phyloP scores from a whole-genome alignment of 129 eudicot species.

The Heracleum sosnowskyi region DNA sequence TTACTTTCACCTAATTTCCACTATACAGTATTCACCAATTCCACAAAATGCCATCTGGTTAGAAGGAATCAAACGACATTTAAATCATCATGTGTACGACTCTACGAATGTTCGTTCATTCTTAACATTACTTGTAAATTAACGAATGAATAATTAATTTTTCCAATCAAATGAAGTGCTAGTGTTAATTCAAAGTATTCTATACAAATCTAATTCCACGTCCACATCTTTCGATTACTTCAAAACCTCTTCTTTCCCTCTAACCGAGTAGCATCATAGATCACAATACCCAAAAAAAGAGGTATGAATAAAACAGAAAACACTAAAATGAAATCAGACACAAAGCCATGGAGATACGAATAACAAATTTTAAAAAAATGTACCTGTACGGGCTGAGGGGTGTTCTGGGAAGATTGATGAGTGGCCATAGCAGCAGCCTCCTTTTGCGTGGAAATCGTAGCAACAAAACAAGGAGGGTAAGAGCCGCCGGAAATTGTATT shows the following conservation, averaged over 20 bases:
- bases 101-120: neutral
- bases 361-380: neutral
- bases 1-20: neutral
- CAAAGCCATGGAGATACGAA: neutral
- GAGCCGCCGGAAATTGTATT: neutral
- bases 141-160: no score
- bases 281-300: neutral
- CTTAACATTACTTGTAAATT: no score
- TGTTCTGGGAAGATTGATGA: neutral
- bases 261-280: no score
- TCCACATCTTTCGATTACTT: neutral
- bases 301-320: neutral
- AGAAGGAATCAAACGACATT: neutral
- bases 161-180: no score
- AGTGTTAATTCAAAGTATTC: no score
- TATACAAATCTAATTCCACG: neutral
- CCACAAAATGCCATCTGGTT: neutral
- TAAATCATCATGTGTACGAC: neutral
- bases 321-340: neutral
- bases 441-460: slow-evolving; percentile 27
- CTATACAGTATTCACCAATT: neutral
- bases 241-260: no score
- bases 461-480: slow-evolving; percentile 13
- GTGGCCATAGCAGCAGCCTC: slow-evolving; percentile 4
- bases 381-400: neutral